Evolutionary conservation across 805 yeast species (phyloP).

Genomic region (Candida hungchunana): DNA sequence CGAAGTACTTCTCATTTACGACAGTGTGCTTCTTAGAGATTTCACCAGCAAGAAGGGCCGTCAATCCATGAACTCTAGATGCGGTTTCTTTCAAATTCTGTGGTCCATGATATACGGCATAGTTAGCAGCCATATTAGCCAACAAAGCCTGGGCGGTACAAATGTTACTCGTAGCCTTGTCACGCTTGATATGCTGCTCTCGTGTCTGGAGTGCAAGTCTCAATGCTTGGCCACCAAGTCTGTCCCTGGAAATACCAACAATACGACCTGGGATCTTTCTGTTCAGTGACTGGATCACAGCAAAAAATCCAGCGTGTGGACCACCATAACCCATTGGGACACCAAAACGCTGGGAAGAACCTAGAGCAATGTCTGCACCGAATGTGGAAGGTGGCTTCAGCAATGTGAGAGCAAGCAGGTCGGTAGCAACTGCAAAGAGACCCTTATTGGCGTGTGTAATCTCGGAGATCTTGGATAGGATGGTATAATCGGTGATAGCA

Average conservation of each 20-base stretch:
- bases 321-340: slow-evolving; percentile 99
- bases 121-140: slow-evolving; percentile 94
- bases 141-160: slow-evolving; percentile 97
- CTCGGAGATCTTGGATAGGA: slow-evolving; percentile 54
- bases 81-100: slow-evolving; percentile 80
- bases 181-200: slow-evolving; percentile 97
- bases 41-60: slow-evolving; percentile 63
- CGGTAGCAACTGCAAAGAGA: slow-evolving; percentile 82
- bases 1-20: slow-evolving; percentile 69
- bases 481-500: slow-evolving; percentile 43
- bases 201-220: slow-evolving; percentile 95
- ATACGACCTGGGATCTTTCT: slow-evolving; percentile 96
- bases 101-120: slow-evolving; percentile 95
- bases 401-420: slow-evolving; percentile 81
- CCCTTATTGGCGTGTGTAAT: slow-evolving; percentile 69
- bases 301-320: slow-evolving; percentile 97
- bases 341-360: slow-evolving; percentile 93
- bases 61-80: slow-evolving; percentile 64
- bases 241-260: slow-evolving; percentile 88
- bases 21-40: slow-evolving; percentile 47
- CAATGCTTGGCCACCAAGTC: slow-evolving; percentile 84
- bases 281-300: slow-evolving; percentile 74
- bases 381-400: slow-evolving; percentile 79
- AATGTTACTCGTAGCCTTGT: slow-evolving; percentile 95
- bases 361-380: slow-evolving; percentile 91